A percentile compares a stretch with the other conserved stretches of the same genome.
These are phyloP conservation scores for Trypanosoma scelopori DNA, from an alignment of 208 protist species.

Conservation along the genomic window DNA sequence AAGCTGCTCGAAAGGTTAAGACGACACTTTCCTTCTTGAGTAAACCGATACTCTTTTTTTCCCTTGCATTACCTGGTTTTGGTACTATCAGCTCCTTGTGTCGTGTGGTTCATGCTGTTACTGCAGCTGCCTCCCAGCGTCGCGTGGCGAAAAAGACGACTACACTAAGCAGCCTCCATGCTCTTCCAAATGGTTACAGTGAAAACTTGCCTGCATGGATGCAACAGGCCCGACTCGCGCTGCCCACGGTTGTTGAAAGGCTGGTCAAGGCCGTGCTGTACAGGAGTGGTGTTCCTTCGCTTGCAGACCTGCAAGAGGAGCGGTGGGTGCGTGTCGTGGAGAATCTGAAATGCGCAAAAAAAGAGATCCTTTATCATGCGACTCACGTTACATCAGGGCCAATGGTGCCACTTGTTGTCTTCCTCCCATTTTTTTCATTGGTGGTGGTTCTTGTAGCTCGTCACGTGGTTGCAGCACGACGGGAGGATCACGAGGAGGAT, in stretches of 20 bases:
- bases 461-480: slow-evolving; percentile 13
- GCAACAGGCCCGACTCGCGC: slow-evolving; percentile 48
- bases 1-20: slow-evolving; percentile 33
- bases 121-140: slow-evolving; percentile 6
- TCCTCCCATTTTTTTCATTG: slow-evolving; percentile 74
- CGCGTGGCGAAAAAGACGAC: not conserved
- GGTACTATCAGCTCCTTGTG: slow-evolving; percentile 39
- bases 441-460: slow-evolving; percentile 34
- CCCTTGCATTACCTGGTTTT: slow-evolving; percentile 48
- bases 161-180: not conserved
- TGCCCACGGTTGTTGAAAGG: slow-evolving; percentile 64
- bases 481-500: slow-evolving; percentile 12
- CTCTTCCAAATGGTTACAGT: slow-evolving; percentile 45
- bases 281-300: slow-evolving; percentile 49
- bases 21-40: slow-evolving; percentile 44
- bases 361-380: slow-evolving; percentile 17
- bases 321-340: slow-evolving; percentile 18
- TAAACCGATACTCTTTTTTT: slow-evolving; percentile 65
- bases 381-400: slow-evolving; percentile 32
- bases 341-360: slow-evolving; percentile 15
- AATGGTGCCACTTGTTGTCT: slow-evolving; percentile 62
- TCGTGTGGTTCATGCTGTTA: slow-evolving; percentile 39
- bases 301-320: slow-evolving; percentile 56
- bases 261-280: slow-evolving; percentile 44
- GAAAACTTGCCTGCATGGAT: slow-evolving; percentile 55